Percentiles rank a stretch among this genome's conserved stretches.
Conservation (phyloP, 441 rosid genomes). For the Corymbia citriodora region DNA sequence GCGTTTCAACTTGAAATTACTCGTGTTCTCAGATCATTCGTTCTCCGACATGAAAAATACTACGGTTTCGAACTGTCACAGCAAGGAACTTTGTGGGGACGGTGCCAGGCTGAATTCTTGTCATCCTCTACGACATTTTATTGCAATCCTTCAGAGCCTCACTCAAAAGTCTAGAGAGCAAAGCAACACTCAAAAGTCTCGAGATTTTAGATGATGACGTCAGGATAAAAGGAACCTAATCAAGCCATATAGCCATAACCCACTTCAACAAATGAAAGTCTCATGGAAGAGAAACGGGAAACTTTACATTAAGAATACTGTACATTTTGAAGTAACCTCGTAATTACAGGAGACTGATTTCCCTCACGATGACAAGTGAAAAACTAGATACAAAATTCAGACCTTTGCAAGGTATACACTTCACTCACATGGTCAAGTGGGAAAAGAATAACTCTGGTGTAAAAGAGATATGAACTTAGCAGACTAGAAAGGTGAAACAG, state of each 20-base stretch:
- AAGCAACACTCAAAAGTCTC: too few relatives aligned
- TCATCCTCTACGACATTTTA: neutral
- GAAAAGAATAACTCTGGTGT: neutral
- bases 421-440: slow-evolving; percentile 2
- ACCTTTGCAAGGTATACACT: slow-evolving; percentile 1
- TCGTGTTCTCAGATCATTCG: neutral
- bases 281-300: neutral
- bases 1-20: neutral
- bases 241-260: neutral
- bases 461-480: neutral
- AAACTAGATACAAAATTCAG: slow-evolving; percentile 18
- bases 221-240: neutral
- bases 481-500: neutral
- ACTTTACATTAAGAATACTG: neutral
- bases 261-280: neutral
- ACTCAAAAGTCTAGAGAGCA: neutral
- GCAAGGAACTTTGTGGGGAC: neutral
- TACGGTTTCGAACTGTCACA: neutral
- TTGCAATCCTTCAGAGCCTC: neutral
- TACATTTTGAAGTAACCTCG: slow-evolving; percentile 7
- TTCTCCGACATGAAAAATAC: neutral
- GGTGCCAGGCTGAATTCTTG: neutral
- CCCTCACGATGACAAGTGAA: slow-evolving; percentile 11
- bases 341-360: slow-evolving; percentile 19
- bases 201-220: neutral